Evolutionary conservation across 2,329 filamentous ascomycete species (phyloP), one percentile per base, ranked within the genome.

Genomic region (Botryotinia calthae): DNA sequence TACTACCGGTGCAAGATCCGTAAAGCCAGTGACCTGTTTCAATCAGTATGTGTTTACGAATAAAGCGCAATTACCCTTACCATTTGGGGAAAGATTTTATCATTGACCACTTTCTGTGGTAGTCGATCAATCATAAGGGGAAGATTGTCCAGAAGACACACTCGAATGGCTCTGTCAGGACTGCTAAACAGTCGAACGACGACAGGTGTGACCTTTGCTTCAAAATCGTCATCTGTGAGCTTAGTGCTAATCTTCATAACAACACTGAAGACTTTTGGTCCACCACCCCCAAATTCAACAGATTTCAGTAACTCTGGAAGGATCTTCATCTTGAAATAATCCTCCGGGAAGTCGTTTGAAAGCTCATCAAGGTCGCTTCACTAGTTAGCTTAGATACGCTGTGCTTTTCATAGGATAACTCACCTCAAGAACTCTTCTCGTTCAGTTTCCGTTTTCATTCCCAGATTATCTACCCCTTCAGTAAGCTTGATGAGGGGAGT

Each of bases 281-380:
- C 96, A 42, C 96, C 96, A 18, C 95, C 96, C 12, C 96, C 96
- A 81, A 98, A 99, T 79, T 99, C 96, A n/a, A 98, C 94, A 0
- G 95, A 97, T 81, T 98, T 99, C n/a, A 99, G 87, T 44, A 99
- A 85, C 80, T 99, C 96, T 0, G 96, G 96, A 14, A 99, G 86
- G 5, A 99, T 90, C 80, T 98, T 99, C 87, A 97, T 93, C 81
- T 97, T 97, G 86, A 98, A 97, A 82, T 97, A 99, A 74, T 98
- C 96, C 80, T 98, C 95, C 0, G 96, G 96, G 75, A 98, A 98
- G 81, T 99, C 95, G 77, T 98, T 94, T 0, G 94, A 92, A 8
- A 98, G 87, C 74, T 92, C 87, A 76, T 97, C 94, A 9, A 99
- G 87, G 79, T 97, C 93, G 76, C 85, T 87, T 75, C 25, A 44